A percentile compares a stretch with the other conserved stretches of the same genome.
These are phyloP conservation scores for Penicillium sp. DNA, from an alignment of 2,329 filamentous ascomycete species.

Conservation along the genomic window DNA sequence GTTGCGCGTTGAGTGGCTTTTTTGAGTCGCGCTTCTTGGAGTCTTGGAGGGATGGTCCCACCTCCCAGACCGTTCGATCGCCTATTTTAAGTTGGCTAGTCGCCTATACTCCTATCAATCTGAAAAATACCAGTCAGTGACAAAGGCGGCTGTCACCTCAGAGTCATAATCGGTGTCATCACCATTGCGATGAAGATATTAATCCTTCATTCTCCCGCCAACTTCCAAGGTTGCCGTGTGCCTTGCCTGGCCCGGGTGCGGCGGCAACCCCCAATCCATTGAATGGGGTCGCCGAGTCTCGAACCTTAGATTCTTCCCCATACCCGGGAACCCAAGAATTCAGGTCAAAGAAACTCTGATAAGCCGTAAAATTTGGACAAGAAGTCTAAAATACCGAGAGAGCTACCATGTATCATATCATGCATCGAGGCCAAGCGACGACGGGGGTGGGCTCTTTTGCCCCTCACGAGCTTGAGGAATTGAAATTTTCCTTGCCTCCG, in stretches of 20 bases:
- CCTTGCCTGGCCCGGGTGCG: conserved; percentile 22
- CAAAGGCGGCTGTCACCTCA: neutral
- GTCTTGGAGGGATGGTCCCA: conserved; percentile 27
- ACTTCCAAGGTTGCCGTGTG: neutral
- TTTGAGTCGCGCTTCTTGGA: neutral
- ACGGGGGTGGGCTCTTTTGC: conserved; percentile 4
- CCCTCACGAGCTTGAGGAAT: conserved; percentile 12
- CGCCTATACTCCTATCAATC: conserved; percentile 13
- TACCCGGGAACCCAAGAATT: neutral
- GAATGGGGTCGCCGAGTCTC: conserved; percentile 1
- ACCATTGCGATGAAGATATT: conserved; percentile 12
- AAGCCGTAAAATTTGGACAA: neutral
- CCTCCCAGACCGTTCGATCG: conserved; percentile 34
- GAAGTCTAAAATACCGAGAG: neutral
- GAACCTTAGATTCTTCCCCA: conserved; percentile 1
- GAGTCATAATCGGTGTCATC: neutral
- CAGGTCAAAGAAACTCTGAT: conserved; percentile 10
- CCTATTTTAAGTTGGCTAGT: conserved; percentile 30
- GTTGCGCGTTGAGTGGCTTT: conserved; percentile 24
- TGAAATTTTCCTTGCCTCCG: conserved; percentile 15
- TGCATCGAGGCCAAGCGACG: neutral
- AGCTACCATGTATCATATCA: conserved; percentile 3
- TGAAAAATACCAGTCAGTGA: conserved; percentile 7
- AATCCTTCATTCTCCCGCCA: neutral
- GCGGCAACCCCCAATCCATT: conserved; percentile 22